Evolutionary conservation across 768 basidiomycete species (phyloP).

Genomic region (Suillus tomentosus): DNA sequence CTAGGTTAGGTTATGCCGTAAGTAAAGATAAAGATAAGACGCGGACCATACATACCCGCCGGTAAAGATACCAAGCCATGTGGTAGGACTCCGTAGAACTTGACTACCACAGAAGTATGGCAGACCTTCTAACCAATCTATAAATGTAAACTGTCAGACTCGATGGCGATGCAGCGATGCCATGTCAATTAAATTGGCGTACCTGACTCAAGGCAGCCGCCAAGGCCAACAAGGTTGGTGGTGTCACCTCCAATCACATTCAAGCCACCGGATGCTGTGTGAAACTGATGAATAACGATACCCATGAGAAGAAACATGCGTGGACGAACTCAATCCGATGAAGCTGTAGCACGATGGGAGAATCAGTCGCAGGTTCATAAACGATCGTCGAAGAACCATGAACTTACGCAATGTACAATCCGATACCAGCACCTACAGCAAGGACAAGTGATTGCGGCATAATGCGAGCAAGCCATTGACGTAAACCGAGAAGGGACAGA

Average conservation of each 20-base stretch:
- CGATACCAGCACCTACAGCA: constrained; percentile 85
- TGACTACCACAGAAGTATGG: constrained; percentile 62
- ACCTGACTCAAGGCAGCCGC: constrained; percentile 66
- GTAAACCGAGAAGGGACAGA: constrained; percentile 78
- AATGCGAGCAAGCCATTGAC: constrained; percentile 86
- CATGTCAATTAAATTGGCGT: constrained; percentile 12
- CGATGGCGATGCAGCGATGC: constrained; percentile 14
- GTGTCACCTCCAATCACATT: constrained; percentile 76
- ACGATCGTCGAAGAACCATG: constrained; percentile 11
- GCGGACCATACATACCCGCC: constrained; percentile 61
- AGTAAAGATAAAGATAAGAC: constrained; percentile 10
- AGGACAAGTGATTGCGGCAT: constrained; percentile 88
- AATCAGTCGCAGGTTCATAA: constrained; percentile 15
- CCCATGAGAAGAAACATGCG: not conserved
- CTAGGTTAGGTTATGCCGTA: constrained; percentile 34
- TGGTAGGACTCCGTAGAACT: constrained; percentile 71
- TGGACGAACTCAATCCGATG: constrained; percentile 65
- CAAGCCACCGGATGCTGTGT: constrained; percentile 62
- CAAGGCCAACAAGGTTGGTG: constrained; percentile 70
- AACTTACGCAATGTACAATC: constrained; percentile 81
- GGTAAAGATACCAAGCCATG: constrained; percentile 87
- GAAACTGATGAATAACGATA: constrained; percentile 11
- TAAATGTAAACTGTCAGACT: not conserved
- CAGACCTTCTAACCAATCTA: constrained; percentile 50
- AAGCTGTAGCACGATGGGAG: constrained; percentile 45